phyloP scores from a whole-genome alignment of 352 stramenopile species.

The Globisporangium perplexum region DNA sequence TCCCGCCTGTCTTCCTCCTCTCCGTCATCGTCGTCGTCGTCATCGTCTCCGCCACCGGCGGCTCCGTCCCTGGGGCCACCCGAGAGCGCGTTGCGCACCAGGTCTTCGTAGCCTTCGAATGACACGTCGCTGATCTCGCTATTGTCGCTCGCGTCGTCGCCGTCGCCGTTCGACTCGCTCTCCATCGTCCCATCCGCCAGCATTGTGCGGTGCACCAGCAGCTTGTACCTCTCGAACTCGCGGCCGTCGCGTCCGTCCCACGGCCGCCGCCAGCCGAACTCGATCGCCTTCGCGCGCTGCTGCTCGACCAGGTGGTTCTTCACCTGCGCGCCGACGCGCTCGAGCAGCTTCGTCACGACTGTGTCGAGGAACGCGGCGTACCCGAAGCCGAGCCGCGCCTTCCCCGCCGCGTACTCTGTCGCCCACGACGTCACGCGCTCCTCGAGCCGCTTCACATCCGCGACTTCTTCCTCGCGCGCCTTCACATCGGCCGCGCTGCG shows the following conservation, averaged over 20 bases:
- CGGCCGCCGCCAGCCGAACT: constrained; percentile 46
- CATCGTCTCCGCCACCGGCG: constrained; percentile 14
- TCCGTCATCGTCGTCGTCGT: constrained; percentile 22
- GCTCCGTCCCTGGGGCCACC: background rate
- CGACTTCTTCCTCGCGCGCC: constrained; percentile 25
- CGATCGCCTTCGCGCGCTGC: constrained; percentile 57
- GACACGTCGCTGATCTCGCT: constrained; percentile 74
- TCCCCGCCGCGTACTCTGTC: constrained; percentile 37
- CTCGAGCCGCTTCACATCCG: constrained; percentile 26
- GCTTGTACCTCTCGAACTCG: constrained; percentile 61
- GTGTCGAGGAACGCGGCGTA: constrained; percentile 56
- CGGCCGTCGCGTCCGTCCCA: constrained; percentile 58
- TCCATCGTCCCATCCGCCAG: constrained; percentile 23
- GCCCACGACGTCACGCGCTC: constrained; percentile 34
- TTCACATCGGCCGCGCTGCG: constrained; percentile 33
- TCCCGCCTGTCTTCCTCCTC: constrained; percentile 15
- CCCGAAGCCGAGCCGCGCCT: constrained; percentile 37
- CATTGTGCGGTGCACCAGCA: constrained; percentile 33
- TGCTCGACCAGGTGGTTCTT: constrained; percentile 47
- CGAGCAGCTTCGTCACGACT: constrained; percentile 47
- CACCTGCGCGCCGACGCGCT: constrained; percentile 43
- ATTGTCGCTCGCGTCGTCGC: constrained; percentile 34
- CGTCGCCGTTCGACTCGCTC: constrained; percentile 9
- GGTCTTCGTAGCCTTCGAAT: constrained; percentile 59
- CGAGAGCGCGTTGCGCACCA: constrained; percentile 25